phyloP scores from a whole-genome alignment of 441 rosid genomes.

The Pelargonium fulgidum region DNA sequence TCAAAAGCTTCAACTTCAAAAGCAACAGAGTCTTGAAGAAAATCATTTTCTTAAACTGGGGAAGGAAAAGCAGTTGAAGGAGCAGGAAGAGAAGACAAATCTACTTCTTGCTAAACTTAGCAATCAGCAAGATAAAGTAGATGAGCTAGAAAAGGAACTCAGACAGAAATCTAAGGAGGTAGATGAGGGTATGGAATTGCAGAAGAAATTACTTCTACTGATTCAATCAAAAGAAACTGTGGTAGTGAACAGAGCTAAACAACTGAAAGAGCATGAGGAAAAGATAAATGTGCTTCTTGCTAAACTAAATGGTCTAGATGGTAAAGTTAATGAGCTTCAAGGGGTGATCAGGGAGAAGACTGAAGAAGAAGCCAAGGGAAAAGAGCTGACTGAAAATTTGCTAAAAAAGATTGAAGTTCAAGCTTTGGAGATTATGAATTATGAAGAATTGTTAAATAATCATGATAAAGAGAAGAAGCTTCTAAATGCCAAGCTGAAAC shows the following conservation, averaged over 20 bases:
- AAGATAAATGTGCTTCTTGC: constrained; percentile 32
- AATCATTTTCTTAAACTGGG: constrained; percentile 36
- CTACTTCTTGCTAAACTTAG: constrained; percentile 20
- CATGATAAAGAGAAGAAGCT: constrained; percentile 35
- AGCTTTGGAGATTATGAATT: constrained; percentile 22
- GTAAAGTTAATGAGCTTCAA: constrained; percentile 33
- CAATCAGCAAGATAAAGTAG: constrained; percentile 30
- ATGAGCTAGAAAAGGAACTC: constrained; percentile 32
- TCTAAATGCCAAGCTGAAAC: constrained; percentile 29
- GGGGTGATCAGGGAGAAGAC: constrained; percentile 35
- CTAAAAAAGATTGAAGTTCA: constrained; percentile 31
- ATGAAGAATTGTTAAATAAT: constrained; percentile 28
- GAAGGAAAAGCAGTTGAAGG: constrained; percentile 30
- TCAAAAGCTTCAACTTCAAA: constrained; percentile 47
- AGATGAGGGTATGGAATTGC: constrained; percentile 43
- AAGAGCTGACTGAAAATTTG: constrained; percentile 30
- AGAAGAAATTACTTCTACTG: constrained; percentile 32
- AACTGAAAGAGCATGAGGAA: constrained; percentile 35
- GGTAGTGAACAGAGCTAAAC: constrained; percentile 23
- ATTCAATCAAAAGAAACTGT: constrained; percentile 35
- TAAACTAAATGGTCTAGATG: constrained; percentile 37
- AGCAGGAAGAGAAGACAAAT: constrained; percentile 26
- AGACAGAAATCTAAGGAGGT: constrained; percentile 38
- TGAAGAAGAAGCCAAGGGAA: constrained; percentile 29
- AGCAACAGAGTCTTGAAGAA: constrained; percentile 34